Evolutionary conservation across 257 asterid genomes (phyloP).

Genomic region (Nyctanthes arbortristis): DNA sequence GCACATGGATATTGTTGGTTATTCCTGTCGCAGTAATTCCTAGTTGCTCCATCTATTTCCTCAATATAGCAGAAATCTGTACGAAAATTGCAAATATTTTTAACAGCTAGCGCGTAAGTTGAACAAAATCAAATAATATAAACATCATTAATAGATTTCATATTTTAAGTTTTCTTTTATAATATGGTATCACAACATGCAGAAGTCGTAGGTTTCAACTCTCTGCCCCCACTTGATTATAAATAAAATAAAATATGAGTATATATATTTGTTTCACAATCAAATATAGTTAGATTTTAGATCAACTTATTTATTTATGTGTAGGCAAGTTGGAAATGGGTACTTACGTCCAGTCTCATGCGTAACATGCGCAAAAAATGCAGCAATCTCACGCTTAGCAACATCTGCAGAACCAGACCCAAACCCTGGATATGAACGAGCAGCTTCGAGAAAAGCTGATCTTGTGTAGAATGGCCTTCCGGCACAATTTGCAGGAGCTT

Average conservation of each 20-base stretch:
- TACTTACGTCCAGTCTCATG: conserved; percentile 29
- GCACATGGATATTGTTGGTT: conserved; percentile 20
- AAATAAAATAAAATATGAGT: no score
- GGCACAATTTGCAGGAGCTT: conserved; percentile 12
- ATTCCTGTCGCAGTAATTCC: conserved; percentile 15
- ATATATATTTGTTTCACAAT: not conserved
- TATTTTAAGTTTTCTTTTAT: no score
- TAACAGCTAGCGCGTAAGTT: no score
- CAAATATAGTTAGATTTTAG: not conserved
- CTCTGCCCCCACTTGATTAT: no score
- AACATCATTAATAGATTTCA: no score
- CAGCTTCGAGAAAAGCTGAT: conserved; percentile 14
- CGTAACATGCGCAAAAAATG: conserved; percentile 28
- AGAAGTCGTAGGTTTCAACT: no score
- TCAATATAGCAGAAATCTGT: conserved; percentile 25
- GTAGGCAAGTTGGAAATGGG: no score
- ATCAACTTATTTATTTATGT: no score
- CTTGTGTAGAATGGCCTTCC: conserved; percentile 25
- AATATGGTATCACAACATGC: no score
- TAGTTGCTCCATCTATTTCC: conserved; percentile 9
- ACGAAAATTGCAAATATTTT: not conserved
- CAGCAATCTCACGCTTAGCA: conserved; percentile 25
- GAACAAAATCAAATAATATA: no score
- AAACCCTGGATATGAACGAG: not conserved
- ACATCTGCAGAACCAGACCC: conserved; percentile 15